These are phyloP conservation scores for Cudoniella acicularis DNA, from an alignment of 495 filamentous ascomycete genomes.

Conservation along the genomic window DNA sequence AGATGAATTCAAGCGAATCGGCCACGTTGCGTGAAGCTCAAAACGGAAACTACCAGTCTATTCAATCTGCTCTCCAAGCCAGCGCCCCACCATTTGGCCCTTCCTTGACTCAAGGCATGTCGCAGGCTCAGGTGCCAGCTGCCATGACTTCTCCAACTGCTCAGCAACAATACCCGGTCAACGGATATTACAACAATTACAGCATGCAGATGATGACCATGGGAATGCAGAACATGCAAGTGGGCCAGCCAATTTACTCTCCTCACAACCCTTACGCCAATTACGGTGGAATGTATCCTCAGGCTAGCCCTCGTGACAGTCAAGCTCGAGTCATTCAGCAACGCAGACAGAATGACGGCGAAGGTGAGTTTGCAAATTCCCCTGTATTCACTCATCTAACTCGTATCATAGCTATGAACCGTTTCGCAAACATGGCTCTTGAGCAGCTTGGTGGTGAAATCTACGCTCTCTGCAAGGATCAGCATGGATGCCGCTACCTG, in stretches of 20 bases:
- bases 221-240: conserved; percentile 54
- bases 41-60: conserved; percentile 42
- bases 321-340: conserved; percentile 69
- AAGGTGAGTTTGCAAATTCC: conserved; percentile 39
- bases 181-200: conserved; percentile 45
- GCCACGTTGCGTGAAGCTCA: conserved; percentile 45
- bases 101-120: conserved; percentile 30
- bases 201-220: conserved; percentile 54
- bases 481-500: conserved; percentile 91
- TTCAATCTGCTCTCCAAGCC: conserved; percentile 70
- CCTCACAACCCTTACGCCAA: conserved; percentile 43
- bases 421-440: conserved; percentile 74
- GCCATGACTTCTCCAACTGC: conserved; percentile 29
- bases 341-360: conserved; percentile 61
- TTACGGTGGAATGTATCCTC: conserved; percentile 37
- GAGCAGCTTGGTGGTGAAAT: conserved; percentile 77
- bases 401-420: conserved; percentile 47
- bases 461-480: conserved; percentile 88
- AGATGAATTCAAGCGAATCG: conserved; percentile 49
- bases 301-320: conserved; percentile 50
- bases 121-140: conserved; percentile 32
- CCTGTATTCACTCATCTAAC: conserved; percentile 8
- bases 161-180: conserved; percentile 32
- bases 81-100: conserved; percentile 70
- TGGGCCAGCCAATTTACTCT: conserved; percentile 47